Conservation (phyloP, 352 stramenopile genomes). For the Globisporangium nagaii region DNA sequence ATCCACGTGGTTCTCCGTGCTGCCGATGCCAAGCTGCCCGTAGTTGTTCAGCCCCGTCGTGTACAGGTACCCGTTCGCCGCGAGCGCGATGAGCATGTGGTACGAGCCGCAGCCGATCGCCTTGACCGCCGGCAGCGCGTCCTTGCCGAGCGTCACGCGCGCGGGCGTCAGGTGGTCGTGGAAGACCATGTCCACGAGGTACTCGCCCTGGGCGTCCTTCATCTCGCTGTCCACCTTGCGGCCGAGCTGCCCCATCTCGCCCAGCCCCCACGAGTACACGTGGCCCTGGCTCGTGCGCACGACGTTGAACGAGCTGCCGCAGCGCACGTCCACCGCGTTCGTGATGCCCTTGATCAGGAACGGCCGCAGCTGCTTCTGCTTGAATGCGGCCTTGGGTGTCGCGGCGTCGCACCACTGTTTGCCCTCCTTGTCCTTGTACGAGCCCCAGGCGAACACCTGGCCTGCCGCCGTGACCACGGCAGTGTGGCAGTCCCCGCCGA, state of each 20-base stretch:
- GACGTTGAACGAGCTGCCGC: slow-evolving; percentile 81
- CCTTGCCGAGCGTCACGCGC: slow-evolving; percentile 51
- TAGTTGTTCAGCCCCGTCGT: slow-evolving; percentile 95
- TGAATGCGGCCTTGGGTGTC: slow-evolving; percentile 64
- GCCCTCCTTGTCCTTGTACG: slow-evolving; percentile 96
- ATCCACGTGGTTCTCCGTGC: slow-evolving; percentile 62
- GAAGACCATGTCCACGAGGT: slow-evolving; percentile 74
- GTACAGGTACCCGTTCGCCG: slow-evolving; percentile 82
- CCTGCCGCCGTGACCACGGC: slow-evolving; percentile 84
- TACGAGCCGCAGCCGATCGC: slow-evolving; percentile 86
- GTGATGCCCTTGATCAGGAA: slow-evolving; percentile 53
- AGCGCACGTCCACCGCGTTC: slow-evolving; percentile 76
- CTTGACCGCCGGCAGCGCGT: slow-evolving; percentile 56
- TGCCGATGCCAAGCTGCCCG: slow-evolving; percentile 94
- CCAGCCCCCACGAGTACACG: slow-evolving; percentile 91
- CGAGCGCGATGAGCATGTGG: slow-evolving; percentile 74
- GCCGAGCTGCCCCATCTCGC: slow-evolving; percentile 85
- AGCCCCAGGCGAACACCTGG: slow-evolving; percentile 93
- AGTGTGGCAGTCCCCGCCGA: slow-evolving; percentile 94
- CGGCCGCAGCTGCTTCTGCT: slow-evolving; percentile 67
- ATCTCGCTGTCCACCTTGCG: slow-evolving; percentile 58
- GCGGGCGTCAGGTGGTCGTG: slow-evolving; percentile 75
- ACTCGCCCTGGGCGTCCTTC: slow-evolving; percentile 60
- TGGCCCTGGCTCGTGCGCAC: slow-evolving; percentile 81
- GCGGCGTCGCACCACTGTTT: slow-evolving; percentile 87